Percentiles rank a stretch among this genome's conserved stretches.
These are phyloP conservation scores for Zymoseptoria pseudotritici DNA, from an alignment of 2,329 filamentous ascomycete species.

Conservation along the genomic window DNA sequence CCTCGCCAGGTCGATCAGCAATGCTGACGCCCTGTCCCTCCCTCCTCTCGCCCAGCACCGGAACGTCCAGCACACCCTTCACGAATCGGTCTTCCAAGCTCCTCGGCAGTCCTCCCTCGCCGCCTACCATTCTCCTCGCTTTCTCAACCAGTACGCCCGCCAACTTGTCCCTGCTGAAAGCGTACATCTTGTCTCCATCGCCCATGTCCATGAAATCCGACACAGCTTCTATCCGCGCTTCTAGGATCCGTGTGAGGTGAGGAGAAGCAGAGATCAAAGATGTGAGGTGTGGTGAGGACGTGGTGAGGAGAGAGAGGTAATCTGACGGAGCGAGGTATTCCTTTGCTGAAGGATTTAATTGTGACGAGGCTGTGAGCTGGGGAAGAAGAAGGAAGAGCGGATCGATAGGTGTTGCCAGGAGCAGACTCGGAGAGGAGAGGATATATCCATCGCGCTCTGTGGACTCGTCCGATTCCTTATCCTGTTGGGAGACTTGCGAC, in stretches of 20 bases:
- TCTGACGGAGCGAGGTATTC: constrained; percentile 60
- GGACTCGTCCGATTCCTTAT: neutral
- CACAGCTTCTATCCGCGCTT: constrained; percentile 54
- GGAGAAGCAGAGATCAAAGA: constrained; percentile 47
- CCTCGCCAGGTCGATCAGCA: constrained; percentile 15
- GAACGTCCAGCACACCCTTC: constrained; percentile 64
- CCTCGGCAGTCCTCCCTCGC: constrained; percentile 54
- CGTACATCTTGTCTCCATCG: constrained; percentile 74
- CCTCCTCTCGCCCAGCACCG: constrained; percentile 61
- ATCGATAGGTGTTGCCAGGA: constrained; percentile 77
- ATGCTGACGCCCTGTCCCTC: constrained; percentile 41
- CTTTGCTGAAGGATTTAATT: constrained; percentile 7
- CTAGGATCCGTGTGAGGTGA: constrained; percentile 46
- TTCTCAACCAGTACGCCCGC: constrained; percentile 59
- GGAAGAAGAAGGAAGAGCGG: constrained; percentile 77
- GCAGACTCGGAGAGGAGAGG: constrained; percentile 64
- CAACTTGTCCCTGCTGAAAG: constrained; percentile 67
- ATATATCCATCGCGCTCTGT: constrained; percentile 42
- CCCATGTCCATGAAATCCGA: constrained; percentile 85
- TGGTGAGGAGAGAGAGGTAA: constrained; percentile 32
- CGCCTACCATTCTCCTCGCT: constrained; percentile 58
- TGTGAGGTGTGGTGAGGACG: constrained; percentile 43
- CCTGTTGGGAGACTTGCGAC: neutral
- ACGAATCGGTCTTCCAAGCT: constrained; percentile 86
- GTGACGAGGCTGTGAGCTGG: constrained; percentile 42